Percentiles rank a stretch among this genome's conserved stretches.
phyloP scores from a whole-genome alignment of 345 rosid species.

The Lepidium sativum region DNA sequence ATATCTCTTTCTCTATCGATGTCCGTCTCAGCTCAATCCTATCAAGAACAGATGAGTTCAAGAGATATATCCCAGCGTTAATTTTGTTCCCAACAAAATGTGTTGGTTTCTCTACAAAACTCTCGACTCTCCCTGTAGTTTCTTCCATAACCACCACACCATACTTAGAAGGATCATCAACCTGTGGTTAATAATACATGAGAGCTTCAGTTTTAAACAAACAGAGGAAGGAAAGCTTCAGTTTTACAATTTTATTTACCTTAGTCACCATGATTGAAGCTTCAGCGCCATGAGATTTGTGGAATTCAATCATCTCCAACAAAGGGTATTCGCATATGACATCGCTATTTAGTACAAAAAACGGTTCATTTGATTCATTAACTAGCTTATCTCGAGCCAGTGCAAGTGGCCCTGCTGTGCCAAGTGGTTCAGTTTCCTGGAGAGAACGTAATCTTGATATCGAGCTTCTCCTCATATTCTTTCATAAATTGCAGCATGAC shows the following conservation, averaged over 20 bases:
- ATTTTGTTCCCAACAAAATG: conserved; percentile 85
- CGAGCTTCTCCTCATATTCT: conserved; percentile 77
- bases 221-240: neutral
- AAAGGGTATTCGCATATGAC: conserved; percentile 75
- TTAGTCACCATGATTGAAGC: conserved; percentile 44
- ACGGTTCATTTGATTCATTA: conserved; percentile 59
- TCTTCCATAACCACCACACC: conserved; percentile 89
- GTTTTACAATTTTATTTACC: neutral
- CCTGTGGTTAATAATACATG: conserved; percentile 7
- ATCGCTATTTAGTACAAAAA: conserved; percentile 41
- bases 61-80: conserved; percentile 83
- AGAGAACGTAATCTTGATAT: conserved; percentile 80
- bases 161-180: conserved; percentile 89
- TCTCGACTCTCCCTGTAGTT: conserved; percentile 54
- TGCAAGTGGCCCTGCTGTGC: conserved; percentile 96
- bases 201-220: neutral
- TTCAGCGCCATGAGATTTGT: neutral
- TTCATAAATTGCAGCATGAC: conserved; percentile 72
- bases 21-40: conserved; percentile 74
- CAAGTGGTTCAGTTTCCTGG: conserved; percentile 89
- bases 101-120: conserved; percentile 78
- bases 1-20: conserved; percentile 85
- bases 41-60: conserved; percentile 78
- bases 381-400: conserved; percentile 70
- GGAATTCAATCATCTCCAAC: conserved; percentile 4